phyloP scores from a whole-genome alignment of 2,329 filamentous ascomycete genomes.

The Verticillium albo-atrum region DNA sequence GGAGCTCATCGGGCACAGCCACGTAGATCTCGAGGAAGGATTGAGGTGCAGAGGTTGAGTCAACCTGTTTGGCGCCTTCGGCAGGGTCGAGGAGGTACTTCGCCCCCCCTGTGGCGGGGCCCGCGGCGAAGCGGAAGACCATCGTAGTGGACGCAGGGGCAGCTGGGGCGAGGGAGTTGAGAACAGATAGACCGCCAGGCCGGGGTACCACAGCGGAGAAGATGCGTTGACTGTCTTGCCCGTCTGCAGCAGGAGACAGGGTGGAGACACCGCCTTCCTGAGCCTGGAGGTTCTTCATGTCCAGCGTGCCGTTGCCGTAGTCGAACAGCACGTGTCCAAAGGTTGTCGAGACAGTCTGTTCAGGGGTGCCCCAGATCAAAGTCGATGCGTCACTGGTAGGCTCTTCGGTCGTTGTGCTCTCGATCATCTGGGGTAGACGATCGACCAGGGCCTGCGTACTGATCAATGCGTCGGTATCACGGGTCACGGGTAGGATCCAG shows the following conservation, averaged over 20 bases:
- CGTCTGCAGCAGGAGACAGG: background rate
- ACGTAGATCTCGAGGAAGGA: conserved; percentile 13
- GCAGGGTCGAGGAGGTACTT: background rate
- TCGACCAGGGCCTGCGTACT: background rate
- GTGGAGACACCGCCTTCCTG: background rate
- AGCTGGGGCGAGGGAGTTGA: conserved; percentile 18
- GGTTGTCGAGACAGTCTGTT: conserved; percentile 23
- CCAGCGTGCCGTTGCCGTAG: conserved; percentile 5
- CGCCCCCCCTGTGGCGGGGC: conserved; percentile 8
- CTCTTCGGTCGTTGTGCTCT: background rate
- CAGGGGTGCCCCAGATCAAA: background rate
- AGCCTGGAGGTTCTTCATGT: background rate
- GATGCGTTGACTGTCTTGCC: conserved; percentile 20
- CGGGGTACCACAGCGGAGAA: conserved; percentile 44
- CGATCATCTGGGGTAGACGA: background rate
- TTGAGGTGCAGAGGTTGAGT: background rate
- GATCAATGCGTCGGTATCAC: background rate
- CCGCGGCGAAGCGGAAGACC: conserved; percentile 42
- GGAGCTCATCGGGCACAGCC: conserved; percentile 5
- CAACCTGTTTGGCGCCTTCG: background rate
- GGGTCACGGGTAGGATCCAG: conserved; percentile 3
- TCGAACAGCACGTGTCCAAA: conserved; percentile 49
- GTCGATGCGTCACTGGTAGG: background rate
- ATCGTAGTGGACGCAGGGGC: conserved; percentile 23
- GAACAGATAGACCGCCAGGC: conserved; percentile 33